Base-by-base conservation (phyloP, 1,284 basidiomycete genomes). In the Phellinidium pouzarii region DNA sequence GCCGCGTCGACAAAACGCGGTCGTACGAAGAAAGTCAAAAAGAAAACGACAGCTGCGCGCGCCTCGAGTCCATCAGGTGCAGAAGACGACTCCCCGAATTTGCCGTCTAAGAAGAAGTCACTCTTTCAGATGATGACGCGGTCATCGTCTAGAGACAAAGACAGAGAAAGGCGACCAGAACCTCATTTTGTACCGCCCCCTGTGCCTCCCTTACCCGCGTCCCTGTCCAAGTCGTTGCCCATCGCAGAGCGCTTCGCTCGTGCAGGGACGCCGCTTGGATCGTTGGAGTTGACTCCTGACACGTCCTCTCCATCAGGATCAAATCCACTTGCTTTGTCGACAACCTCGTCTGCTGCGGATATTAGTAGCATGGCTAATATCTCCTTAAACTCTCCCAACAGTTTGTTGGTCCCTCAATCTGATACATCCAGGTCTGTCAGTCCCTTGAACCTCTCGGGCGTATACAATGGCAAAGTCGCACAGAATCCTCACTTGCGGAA, bases 191-290 rank as follows among this genome's bases (percentile, higher is more conserved):
- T 51, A 11, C 36, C 37, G 19, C 55, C 55, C 14, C 50, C 53
- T 38, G 45, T 54, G 8, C 53, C 52, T 6, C 51, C 46, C 5
- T n/a, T 53, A 17, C 55, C 52, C 17, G 9, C 31, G 36, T 20
- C 37, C 8, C 41, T 57, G 22, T 52, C 55, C 8, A 57, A 53
- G 36, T 20, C 37, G 8, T 46, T 57, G 22, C 55, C 55, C 8
- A 57, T 57, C 26, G 55, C 55, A 4, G 51, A 53, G 23, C 36
- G 48, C 11, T 57, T 57, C 42, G 52, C 52, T 17, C 27, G 55
- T 14, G 22, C 47, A 2, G 52, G 51, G n/a, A 34, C 47, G 20
- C 20, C 43, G 14, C n/a, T 43, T 27, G 34, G 22, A 40, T n/a
- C n/a, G 29, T 37, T 14, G 31, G 31, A 49, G 7, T 31, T 12